Base-by-base conservation (phyloP, 2,329 filamentous ascomycete genomes). In the Colletotrichum coccodes region DNA sequence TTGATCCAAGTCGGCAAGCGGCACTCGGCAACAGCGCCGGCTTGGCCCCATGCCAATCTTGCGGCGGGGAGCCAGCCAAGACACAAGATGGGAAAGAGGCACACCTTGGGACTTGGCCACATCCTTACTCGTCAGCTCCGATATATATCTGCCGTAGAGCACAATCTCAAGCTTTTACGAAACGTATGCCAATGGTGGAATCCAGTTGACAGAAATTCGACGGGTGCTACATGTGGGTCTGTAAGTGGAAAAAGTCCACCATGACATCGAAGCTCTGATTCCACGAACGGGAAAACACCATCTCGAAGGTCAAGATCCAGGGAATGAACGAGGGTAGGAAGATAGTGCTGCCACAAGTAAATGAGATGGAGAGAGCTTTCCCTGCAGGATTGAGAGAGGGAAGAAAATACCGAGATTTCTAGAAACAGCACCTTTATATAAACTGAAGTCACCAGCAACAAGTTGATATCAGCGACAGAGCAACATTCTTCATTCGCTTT, bases 131-230 rank as follows among this genome's bases (percentile, higher is more conserved):
- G 44, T 36, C 57, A 38, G 42, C 30, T 23, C 4, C 57, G 11
- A 28, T 36, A n/a, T 26, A 32, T 26, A 18, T 6, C 8, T 36
- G 28, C 42, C 26, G 32, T 26, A 30, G 38, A 49, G 11, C 6
- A 11, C n/a, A 12, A 49, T 4, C 38, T 32, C 21, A 60, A n/a
- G 4, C 14, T 30, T 23, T 49, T 23, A 12, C 23, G 26, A 30
- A 49, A 44, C 57, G 38, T 30, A 28, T 49, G 57, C 44, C 18
- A 49, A 38, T 60, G 57, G 42, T 34, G 57, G 42, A 60, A 49
- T 60, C 11, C 32, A 38, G 57, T 42, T 18, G 49, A 7, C 57
- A 21, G 42, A 26, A 49, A 60, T 34, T 47, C 30, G 32, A 34
- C 18, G 44, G 42, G 38, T n/a, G n/a, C 42, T 49, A 26, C 30